phyloP scores from a whole-genome alignment of 495 filamentous ascomycete species.

The Beverwykella pulmonaria region DNA sequence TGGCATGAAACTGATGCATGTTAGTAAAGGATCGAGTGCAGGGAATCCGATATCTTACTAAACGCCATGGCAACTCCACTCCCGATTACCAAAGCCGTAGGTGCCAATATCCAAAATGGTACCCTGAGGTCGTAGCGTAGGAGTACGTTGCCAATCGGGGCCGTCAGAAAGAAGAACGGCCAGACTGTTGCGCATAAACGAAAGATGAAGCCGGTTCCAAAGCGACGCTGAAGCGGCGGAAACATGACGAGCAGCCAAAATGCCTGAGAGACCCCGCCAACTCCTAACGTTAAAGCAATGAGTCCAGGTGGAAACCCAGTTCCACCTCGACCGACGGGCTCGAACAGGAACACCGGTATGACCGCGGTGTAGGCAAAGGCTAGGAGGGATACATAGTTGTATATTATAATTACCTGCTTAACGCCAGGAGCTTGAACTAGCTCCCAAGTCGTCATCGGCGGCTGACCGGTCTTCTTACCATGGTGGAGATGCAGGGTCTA shows the following conservation, averaged over 20 bases:
- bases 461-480: conserved; percentile 36
- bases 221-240: conserved; percentile 59
- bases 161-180: conserved; percentile 59
- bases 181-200: conserved; percentile 56
- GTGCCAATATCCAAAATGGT: conserved; percentile 60
- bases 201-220: conserved; percentile 64
- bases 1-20: conserved; percentile 55
- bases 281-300: conserved; percentile 62
- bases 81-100: conserved; percentile 49
- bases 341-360: conserved; percentile 66
- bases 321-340: conserved; percentile 57
- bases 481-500: conserved; percentile 41
- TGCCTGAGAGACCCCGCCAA: conserved; percentile 63
- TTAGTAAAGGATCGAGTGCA: conserved; percentile 4
- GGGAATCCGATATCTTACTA: conserved; percentile 42
- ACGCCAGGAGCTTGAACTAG: conserved; percentile 66
- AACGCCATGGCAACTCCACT: conserved; percentile 69
- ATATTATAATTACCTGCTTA: conserved; percentile 60
- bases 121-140: conserved; percentile 48
- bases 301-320: conserved; percentile 60
- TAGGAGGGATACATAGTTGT: conserved; percentile 63
- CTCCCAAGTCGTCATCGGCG: conserved; percentile 54
- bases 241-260: conserved; percentile 67
- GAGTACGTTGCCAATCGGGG: conserved; percentile 57
- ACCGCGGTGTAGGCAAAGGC: conserved; percentile 67